phyloP scores from a whole-genome alignment of 805 yeast genomes.

The Candida argentea region DNA sequence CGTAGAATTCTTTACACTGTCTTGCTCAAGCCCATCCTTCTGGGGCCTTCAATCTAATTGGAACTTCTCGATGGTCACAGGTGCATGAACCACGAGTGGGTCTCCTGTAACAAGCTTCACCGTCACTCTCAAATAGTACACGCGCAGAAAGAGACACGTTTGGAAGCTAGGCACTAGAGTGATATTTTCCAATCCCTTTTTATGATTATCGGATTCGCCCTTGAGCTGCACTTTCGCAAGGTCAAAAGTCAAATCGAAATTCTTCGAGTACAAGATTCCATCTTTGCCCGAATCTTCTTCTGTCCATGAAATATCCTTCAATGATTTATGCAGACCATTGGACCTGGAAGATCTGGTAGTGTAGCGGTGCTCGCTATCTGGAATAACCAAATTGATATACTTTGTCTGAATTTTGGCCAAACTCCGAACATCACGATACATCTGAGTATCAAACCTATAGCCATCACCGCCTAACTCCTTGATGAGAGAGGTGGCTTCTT shows the following conservation, averaged over 20 bases:
- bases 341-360: conserved; percentile 6
- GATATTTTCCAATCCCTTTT: conserved; percentile 16
- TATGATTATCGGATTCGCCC: conserved; percentile 10
- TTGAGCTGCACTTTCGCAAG: conserved; percentile 20
- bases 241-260: conserved; percentile 19
- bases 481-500: conserved; percentile 18
- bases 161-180: conserved; percentile 32
- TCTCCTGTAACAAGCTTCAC: conserved; percentile 22
- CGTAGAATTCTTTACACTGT: background rate
- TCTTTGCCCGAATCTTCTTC: conserved; percentile 4
- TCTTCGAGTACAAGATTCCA: conserved; percentile 15
- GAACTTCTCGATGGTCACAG: conserved; percentile 19
- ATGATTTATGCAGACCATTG: conserved; percentile 12
- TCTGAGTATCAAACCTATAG: conserved; percentile 23
- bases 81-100: conserved; percentile 23
- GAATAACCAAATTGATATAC: conserved; percentile 20
- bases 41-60: no score
- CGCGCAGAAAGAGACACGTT: conserved; percentile 23
- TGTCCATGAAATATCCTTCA: conserved; percentile 25
- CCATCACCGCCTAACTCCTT: conserved; percentile 24
- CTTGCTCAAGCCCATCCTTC: no score
- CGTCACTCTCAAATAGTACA: conserved; percentile 24
- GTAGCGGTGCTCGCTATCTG: conserved; percentile 11
- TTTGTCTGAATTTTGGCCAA: conserved; percentile 25
- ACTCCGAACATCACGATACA: conserved; percentile 26